Percentiles rank a stretch among this genome's conserved stretches.
Evolutionary conservation across 2,329 filamentous ascomycete species (phyloP).

Genomic region (Mycocentrospora acerina): DNA sequence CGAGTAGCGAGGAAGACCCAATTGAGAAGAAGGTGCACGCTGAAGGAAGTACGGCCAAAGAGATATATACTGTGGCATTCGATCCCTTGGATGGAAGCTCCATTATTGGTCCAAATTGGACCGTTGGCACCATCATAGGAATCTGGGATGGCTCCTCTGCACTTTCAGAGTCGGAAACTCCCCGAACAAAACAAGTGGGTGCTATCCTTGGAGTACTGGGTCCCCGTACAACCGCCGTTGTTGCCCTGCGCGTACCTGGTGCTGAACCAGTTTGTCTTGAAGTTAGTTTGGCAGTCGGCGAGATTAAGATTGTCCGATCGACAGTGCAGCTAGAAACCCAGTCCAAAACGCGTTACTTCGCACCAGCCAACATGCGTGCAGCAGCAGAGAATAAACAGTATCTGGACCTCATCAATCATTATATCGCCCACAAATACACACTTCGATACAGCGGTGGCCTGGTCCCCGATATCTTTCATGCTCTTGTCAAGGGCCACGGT

Average conservation of each 20-base stretch:
- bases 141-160: constrained; percentile 49
- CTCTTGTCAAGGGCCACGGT: constrained; percentile 62
- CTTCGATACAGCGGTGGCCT: constrained; percentile 62
- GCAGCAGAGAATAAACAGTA: constrained; percentile 56
- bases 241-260: constrained; percentile 55
- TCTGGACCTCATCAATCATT: constrained; percentile 52
- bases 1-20: constrained; percentile 49
- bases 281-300: constrained; percentile 44
- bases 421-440: constrained; percentile 58
- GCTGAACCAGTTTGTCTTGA: constrained; percentile 52
- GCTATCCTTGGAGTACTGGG: constrained; percentile 39
- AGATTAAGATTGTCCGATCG: constrained; percentile 47
- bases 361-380: constrained; percentile 62
- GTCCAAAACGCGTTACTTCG: constrained; percentile 60
- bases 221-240: constrained; percentile 47
- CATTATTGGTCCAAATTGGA: constrained; percentile 49
- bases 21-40: constrained; percentile 9
- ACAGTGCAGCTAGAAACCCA: constrained; percentile 42
- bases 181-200: constrained; percentile 27
- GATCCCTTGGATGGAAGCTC: constrained; percentile 66
- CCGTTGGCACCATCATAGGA: constrained; percentile 59
- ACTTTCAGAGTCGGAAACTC: constrained; percentile 13
- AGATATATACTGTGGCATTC: constrained; percentile 62
- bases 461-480: constrained; percentile 63
- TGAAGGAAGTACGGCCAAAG: constrained; percentile 13